Evolutionary conservation across 2,329 filamentous ascomycete species (phyloP), one percentile per base, ranked within the genome.

Genomic region (Ophiostoma angusticollis): DNA sequence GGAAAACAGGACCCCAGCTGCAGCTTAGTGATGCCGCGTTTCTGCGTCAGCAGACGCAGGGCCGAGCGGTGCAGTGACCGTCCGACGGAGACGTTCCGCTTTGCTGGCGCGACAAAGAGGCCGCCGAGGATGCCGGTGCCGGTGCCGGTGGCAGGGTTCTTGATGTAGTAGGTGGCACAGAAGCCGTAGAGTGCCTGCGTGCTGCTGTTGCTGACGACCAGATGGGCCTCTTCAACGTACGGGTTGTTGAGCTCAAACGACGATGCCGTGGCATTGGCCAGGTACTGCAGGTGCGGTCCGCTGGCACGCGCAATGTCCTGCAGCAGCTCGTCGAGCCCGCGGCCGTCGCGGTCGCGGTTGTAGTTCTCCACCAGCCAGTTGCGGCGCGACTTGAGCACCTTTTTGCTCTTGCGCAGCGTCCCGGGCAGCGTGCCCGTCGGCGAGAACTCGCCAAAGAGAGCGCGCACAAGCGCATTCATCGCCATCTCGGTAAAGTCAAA

Each of bases 401-500:
- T 93, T 53, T 86, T 83, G 54, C 80, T 93, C 58, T 89, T 89
- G 41, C 83, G 78, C 47, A 94, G 72, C 0, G 84, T 89, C 1
- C 87, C 75, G 0, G 75, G 75, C 39, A 80, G 63, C 1, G 70
- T 75, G 1, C 74, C 75, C 22, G 64, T 63, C 0, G 75, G 72
- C 9, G 62, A 58, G 39, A 71, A 68, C 44, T 93, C 84, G 9
- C 87, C 87, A 50, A 89, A 89, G 0, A 95, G 62, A 0, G 84
- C 81, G 42, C 84, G 78, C 14, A 93, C 84, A 5, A 94, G 64
- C 1, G 86, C 84, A 44, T 81, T 78, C 62, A 95, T 74, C 14
- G 89, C 86, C 7, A 83, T 89, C 51, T 95, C 89, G 1, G 89
- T 95, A 52, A 94, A 95, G 60, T 95, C 87, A 57, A 93, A 95